Base-by-base conservation (phyloP, 2,329 filamentous ascomycete species). In the Talaromyces sp. region DNA sequence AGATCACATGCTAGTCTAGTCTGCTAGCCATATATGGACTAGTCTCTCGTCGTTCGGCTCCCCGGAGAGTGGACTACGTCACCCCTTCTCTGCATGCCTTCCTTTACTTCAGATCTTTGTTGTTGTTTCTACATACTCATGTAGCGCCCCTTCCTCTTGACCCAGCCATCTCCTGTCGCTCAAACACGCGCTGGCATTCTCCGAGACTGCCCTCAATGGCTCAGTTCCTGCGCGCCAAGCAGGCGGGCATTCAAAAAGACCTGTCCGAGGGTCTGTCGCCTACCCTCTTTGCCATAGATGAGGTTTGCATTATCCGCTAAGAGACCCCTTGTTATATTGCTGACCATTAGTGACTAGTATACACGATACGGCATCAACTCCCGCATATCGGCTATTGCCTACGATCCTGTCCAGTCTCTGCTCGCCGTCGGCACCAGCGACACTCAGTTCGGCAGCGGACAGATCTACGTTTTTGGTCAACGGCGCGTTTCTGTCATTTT, bases 381-480 rank as follows among this genome's bases (percentile, higher is more conserved):
- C 21, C 84, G 84, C 69, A 82, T 84, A 70, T 92, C 91, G 70
- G 90, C 89, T 67, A 80, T 98, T 67, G 90, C 92, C 65, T 98
- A 96, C 79, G 93, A 98, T 68, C 93, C 95, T 1, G 84, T 97
- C 12, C 95, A 99, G 74, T 96, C 93, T 31, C 86, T 99, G 63
- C 83, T 99, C 58, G 95, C 95, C 46, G 86, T 98, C 66, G 95
- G 92, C 64, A 99, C 95, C 46, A 90, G 87, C 73, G 90, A 96
- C 77, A 92, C 89, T 67, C 88, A 90, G 71, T 96, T 91, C 72
- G 92, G 92, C 64, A 86, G 86, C 37, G 93, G 93, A 25, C 88
- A 93, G 73, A 90, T 99, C 73, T 96, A 96, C 76, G 80, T 99
- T 69, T 89, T 95, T 74, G 95, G 95, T 48, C 89, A 91, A 74